A percentile compares a stretch with the other conserved stretches of the same genome.
Conservation (phyloP, 371 early-diverging fungal species). For the Nosema muscidifuracis region DNA sequence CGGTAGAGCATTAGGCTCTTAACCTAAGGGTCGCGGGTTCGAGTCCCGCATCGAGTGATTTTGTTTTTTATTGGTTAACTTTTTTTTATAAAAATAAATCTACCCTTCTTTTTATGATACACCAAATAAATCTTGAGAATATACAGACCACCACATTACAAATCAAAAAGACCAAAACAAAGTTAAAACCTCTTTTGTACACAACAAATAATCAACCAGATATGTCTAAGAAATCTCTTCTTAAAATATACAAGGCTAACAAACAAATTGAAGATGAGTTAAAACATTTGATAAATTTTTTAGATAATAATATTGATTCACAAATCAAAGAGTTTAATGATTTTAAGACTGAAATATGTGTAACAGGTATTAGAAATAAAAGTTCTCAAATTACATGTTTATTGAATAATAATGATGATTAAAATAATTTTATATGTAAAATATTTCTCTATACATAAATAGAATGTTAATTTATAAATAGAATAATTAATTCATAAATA, state of each 20-base stretch:
- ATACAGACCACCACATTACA: background rate
- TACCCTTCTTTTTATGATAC: background rate
- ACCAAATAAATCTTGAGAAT: conserved; percentile 13
- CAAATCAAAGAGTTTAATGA: background rate
- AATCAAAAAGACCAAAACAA: background rate
- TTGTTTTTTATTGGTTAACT: conserved; percentile 11
- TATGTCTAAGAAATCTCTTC: background rate
- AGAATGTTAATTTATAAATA: too few relatives aligned
- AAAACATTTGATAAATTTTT: conserved; percentile 4
- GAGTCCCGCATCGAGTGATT: conserved; percentile 75
- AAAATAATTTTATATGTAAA: too few relatives aligned
- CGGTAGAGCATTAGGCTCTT: conserved; percentile 92
- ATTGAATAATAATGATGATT: too few relatives aligned
- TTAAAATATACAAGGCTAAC: background rate
- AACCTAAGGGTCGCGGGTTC: conserved; percentile 89
- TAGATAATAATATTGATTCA: conserved; percentile 6
- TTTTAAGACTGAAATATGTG: conserved; percentile 7
- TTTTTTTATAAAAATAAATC: background rate
- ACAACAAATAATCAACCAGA: background rate
- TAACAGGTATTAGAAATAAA: conserved; percentile 7
- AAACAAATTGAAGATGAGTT: conserved; percentile 6
- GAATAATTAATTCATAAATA: too few relatives aligned
- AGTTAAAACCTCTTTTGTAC: too few relatives aligned
- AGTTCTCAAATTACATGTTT: background rate
- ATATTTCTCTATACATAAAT: too few relatives aligned